A percentile compares a stretch with the other conserved stretches of the same genome.
Conservation (phyloP, 371 early-diverging fungal genomes). For the Phascolomyces articulosus region DNA sequence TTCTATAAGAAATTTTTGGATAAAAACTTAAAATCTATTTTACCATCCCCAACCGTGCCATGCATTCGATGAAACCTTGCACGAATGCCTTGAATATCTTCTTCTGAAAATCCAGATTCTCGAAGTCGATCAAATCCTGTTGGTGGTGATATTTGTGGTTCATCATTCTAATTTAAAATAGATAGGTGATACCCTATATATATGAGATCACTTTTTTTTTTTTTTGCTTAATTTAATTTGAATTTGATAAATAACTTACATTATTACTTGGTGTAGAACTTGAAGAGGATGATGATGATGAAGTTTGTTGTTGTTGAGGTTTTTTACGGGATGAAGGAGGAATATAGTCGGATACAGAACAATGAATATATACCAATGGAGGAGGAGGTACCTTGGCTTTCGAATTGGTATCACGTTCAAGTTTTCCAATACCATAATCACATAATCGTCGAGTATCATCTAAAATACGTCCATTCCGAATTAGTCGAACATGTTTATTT, state of each 20-base stretch:
- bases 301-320: background rate
- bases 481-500: conserved; percentile 42
- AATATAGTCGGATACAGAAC: conserved; percentile 24
- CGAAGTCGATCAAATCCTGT: conserved; percentile 66
- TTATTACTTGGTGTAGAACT: background rate
- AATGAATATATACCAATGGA: conserved; percentile 23
- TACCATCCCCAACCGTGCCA: conserved; percentile 24
- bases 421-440: conserved; percentile 25
- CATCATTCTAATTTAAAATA: background rate
- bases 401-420: conserved; percentile 11
- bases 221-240: background rate
- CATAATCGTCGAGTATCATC: conserved; percentile 23
- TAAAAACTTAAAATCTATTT: no score
- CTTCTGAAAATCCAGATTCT: conserved; percentile 62
- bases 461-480: conserved; percentile 44
- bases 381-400: conserved; percentile 24
- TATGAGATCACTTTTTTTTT: background rate
- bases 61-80: conserved; percentile 55
- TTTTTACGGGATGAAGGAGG: background rate
- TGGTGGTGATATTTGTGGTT: conserved; percentile 29
- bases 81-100: conserved; percentile 60
- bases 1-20: no score
- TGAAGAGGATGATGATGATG: background rate
- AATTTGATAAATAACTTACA: background rate
- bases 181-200: background rate